A percentile compares a stretch with the other conserved stretches of the same genome.
phyloP scores from a whole-genome alignment of 768 basidiomycete genomes.

The Amanita fuliginea region DNA sequence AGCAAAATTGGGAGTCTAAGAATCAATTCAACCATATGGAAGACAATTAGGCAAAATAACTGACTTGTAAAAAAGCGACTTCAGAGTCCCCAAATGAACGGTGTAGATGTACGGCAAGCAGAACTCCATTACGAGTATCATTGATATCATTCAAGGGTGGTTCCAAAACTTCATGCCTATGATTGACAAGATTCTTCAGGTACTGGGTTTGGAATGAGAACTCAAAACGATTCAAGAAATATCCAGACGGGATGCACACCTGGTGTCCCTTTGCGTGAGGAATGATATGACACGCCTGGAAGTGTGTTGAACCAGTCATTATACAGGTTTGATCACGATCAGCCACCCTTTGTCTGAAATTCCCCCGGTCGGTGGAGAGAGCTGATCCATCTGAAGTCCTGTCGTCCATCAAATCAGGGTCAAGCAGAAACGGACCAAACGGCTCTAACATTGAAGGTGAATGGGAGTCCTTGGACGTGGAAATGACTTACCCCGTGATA shows the following conservation, averaged over 20 bases:
- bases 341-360: background rate
- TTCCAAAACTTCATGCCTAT: slow-evolving; percentile 1
- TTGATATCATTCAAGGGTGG: slow-evolving; percentile 6
- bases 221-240: background rate
- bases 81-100: background rate
- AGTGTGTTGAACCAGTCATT: slow-evolving; percentile 1
- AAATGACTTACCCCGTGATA: slow-evolving; percentile 5
- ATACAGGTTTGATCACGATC: slow-evolving; percentile 4
- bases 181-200: slow-evolving; percentile 2
- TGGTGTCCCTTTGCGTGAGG: slow-evolving; percentile 6
- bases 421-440: slow-evolving; percentile 2
- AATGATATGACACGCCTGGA: slow-evolving; percentile 7
- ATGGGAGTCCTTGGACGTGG: background rate
- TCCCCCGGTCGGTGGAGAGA: background rate
- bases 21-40: background rate
- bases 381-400: slow-evolving; percentile 11
- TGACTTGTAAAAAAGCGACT: slow-evolving; percentile 7
- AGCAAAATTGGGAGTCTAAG: background rate
- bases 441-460: slow-evolving; percentile 1
- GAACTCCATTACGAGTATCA: slow-evolving; percentile 6
- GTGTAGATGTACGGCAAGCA: slow-evolving; percentile 5
- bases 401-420: slow-evolving; percentile 9
- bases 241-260: slow-evolving; percentile 1
- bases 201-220: slow-evolving; percentile 8
- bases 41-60: background rate